Evolutionary conservation across 345 rosid species (phyloP).

Genomic region (Excoecaria agallocha): DNA sequence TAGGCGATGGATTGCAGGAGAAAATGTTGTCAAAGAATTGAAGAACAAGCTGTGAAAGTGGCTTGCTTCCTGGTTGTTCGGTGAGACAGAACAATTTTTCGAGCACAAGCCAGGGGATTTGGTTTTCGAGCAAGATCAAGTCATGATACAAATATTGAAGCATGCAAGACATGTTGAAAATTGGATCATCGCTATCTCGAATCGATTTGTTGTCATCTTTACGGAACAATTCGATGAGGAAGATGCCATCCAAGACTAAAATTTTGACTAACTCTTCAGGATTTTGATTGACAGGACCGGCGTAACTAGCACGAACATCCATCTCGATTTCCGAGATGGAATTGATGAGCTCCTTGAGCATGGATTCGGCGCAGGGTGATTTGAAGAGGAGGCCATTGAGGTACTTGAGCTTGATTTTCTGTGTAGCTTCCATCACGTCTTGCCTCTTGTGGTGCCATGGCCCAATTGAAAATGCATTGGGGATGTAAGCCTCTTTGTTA

Average conservation of each 20-base stretch:
- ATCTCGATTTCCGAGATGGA: conserved; percentile 3
- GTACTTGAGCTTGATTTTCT: conserved; percentile 28
- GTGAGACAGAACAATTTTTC: conserved; percentile 22
- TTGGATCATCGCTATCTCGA: conserved; percentile 21
- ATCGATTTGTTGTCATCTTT: background rate
- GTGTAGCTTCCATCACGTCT: background rate
- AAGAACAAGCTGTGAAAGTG: conserved; percentile 1
- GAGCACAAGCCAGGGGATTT: conserved; percentile 30
- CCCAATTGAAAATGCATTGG: conserved; percentile 34
- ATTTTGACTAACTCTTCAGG: conserved; percentile 9
- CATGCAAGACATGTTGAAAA: conserved; percentile 30
- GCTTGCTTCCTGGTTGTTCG: no score
- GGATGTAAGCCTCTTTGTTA: conserved; percentile 18
- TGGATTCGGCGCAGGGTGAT: background rate
- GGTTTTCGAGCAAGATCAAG: conserved; percentile 38
- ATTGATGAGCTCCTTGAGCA: background rate
- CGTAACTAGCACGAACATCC: conserved; percentile 23
- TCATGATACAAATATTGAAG: conserved; percentile 30
- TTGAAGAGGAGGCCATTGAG: conserved; percentile 21
- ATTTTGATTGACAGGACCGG: background rate
- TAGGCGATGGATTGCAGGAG: background rate
- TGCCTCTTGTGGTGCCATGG: conserved; percentile 18
- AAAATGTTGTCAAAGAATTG: conserved; percentile 4
- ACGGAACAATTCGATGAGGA: conserved; percentile 26
- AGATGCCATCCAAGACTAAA: conserved; percentile 36